Evolutionary conservation across 306 rosid genomes (phyloP), one percentile per base, ranked within the genome.

Genomic region (Astragalus glycyphyllos): DNA sequence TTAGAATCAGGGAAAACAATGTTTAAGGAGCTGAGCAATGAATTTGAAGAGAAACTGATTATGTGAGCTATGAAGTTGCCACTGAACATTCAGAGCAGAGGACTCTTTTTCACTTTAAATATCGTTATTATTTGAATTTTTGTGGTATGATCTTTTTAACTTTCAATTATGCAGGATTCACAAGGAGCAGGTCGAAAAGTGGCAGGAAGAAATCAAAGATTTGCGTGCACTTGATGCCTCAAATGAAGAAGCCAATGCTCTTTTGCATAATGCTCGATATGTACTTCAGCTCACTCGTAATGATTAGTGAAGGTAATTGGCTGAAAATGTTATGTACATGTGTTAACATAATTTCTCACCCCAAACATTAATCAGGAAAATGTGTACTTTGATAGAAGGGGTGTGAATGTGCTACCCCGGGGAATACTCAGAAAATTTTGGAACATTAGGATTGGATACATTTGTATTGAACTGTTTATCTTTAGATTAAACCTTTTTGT

Each of bases 141-240:
- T 62, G 10, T 46, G 64, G 37, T 69, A 29, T 42, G 53, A 35
- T n/a, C 54, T 5, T 58, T 35, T 61, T 50, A 35, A 51, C 41
- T 44, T 69, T 2, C 5, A 15, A 47, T 34, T 61, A 26, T 46
- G 78, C 79, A 87, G 98, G 89, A 83, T 87, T 70, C 92, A 88
- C 38, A 87, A 88, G 81, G 92, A 88, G 76, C 87, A 81, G 49
- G 85, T 86, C 0, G 94, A 90, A 60, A 87, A 87, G 62, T 93
- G 98, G 97, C 91, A 85, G 78, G 89, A 90, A 65, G 92, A 93
- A 72, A 85, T 93, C 70, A 82, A 84, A 49, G 87, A 81, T 34
- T 62, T 90, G 75, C 85, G 92, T 31, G 54, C 77, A 75, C 84
- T 90, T 0, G 97, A 88, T 81, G 82, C 82, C 17, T 85, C 93